Conservation (phyloP, 2,329 filamentous ascomycete species). For the Aphanoascus verrucosus region DNA sequence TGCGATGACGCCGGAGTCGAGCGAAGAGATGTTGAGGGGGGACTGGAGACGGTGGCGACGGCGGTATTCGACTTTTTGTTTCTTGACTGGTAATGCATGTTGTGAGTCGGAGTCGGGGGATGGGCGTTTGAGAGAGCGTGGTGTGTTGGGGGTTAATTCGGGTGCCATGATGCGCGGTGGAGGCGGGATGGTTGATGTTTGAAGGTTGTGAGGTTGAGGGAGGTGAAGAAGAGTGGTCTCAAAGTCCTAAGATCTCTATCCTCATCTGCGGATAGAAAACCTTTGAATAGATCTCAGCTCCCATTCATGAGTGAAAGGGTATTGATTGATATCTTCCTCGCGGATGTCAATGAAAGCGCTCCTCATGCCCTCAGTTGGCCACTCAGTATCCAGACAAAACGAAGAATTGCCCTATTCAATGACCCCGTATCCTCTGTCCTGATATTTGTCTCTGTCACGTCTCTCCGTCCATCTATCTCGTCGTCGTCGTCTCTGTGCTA, state of each 20-base stretch:
- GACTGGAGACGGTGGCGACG: slow-evolving; percentile 34
- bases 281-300: background rate
- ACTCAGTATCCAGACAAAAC: background rate
- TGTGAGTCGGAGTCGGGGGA: slow-evolving; percentile 18
- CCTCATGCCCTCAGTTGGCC: background rate
- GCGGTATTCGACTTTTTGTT: slow-evolving; percentile 31
- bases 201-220: background rate
- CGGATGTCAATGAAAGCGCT: background rate
- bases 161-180: slow-evolving; percentile 14
- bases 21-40: slow-evolving; percentile 24
- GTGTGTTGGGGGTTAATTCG: slow-evolving; percentile 10
- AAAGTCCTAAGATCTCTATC: background rate
- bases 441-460: background rate
- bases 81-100: slow-evolving; percentile 22
- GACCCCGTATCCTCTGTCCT: background rate
- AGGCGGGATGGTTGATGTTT: background rate
- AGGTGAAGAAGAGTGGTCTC: background rate
- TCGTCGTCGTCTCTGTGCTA: background rate
- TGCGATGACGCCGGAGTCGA: slow-evolving; percentile 33
- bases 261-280: background rate
- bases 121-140: slow-evolving; percentile 25
- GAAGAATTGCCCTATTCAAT: background rate
- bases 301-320: background rate
- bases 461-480: background rate
- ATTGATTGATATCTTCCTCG: background rate